These are phyloP conservation scores for Epichloe hybrida DNA, from an alignment of 2,329 filamentous ascomycete species.

Conservation along the genomic window DNA sequence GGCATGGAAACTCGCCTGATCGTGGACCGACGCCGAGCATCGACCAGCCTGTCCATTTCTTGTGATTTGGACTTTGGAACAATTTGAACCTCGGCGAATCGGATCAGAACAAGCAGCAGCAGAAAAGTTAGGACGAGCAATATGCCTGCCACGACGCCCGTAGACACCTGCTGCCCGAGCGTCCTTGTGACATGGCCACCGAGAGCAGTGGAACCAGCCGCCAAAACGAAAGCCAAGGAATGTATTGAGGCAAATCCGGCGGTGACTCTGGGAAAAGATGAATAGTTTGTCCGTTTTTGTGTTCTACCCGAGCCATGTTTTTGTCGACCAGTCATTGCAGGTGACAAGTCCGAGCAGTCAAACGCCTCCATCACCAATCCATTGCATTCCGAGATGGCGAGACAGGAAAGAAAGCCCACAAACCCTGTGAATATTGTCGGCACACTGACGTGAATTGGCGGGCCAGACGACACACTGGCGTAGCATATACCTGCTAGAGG, in stretches of 20 bases:
- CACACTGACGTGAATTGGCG: slow-evolving; percentile 43
- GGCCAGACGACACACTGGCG: slow-evolving; percentile 51
- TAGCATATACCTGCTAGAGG: slow-evolving; percentile 56
- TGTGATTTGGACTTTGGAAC: slow-evolving; percentile 47
- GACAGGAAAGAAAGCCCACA: slow-evolving; percentile 56
- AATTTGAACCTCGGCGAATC: slow-evolving; percentile 54
- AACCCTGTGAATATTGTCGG: slow-evolving; percentile 53
- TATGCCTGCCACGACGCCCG: slow-evolving; percentile 54
- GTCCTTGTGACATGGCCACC: slow-evolving; percentile 54
- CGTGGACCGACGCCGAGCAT: slow-evolving; percentile 34
- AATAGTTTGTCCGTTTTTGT: slow-evolving; percentile 52
- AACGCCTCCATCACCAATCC: slow-evolving; percentile 71
- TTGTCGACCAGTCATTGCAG: slow-evolving; percentile 50
- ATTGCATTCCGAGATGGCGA: slow-evolving; percentile 64
- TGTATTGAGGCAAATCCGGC: slow-evolving; percentile 62
- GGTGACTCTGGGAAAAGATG: slow-evolving; percentile 59
- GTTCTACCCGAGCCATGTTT: slow-evolving; percentile 24
- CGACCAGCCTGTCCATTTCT: slow-evolving; percentile 39
- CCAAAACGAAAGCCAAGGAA: slow-evolving; percentile 53
- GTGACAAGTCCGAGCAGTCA: slow-evolving; percentile 66
- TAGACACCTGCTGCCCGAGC: slow-evolving; percentile 53
- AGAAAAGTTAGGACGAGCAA: slow-evolving; percentile 51
- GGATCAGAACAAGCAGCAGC: slow-evolving; percentile 46
- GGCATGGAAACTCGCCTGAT: slow-evolving; percentile 30
- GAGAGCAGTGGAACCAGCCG: slow-evolving; percentile 53